Conservation (phyloP, 2,329 filamentous ascomycete genomes). For the Phialophora macrospora region DNA sequence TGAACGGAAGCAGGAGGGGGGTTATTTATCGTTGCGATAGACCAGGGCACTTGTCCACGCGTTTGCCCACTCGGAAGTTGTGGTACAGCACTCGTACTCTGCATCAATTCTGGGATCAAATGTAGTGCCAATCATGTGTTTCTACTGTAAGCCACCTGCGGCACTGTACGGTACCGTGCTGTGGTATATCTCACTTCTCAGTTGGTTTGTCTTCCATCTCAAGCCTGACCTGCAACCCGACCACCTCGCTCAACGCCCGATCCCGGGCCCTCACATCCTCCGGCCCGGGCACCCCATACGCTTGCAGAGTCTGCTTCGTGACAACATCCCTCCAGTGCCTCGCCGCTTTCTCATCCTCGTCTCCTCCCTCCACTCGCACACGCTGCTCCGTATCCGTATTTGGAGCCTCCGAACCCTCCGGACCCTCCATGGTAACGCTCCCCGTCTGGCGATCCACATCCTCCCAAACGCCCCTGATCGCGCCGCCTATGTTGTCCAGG, state of each 20-base stretch:
- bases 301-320: constrained; percentile 25
- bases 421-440: not conserved
- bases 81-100: no score
- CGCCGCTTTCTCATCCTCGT: not conserved
- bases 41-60: no score
- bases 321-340: constrained; percentile 29
- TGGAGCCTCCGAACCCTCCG: not conserved
- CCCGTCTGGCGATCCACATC: constrained; percentile 40
- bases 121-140: not conserved
- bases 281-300: constrained; percentile 29
- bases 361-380: not conserved
- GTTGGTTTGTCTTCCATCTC: not conserved
- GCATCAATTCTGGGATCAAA: no score
- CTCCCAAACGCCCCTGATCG: constrained; percentile 61
- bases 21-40: no score
- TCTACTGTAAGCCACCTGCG: not conserved
- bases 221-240: constrained; percentile 23
- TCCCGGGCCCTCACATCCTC: constrained; percentile 29
- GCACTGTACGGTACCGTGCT: not conserved
- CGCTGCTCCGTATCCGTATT: not conserved
- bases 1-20: not conserved
- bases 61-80: no score
- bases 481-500: constrained; percentile 61
- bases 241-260: constrained; percentile 22
- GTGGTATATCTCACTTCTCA: not conserved